Base-by-base conservation (phyloP, 2,329 filamentous ascomycete species). In the Botryotinia narcissicola region DNA sequence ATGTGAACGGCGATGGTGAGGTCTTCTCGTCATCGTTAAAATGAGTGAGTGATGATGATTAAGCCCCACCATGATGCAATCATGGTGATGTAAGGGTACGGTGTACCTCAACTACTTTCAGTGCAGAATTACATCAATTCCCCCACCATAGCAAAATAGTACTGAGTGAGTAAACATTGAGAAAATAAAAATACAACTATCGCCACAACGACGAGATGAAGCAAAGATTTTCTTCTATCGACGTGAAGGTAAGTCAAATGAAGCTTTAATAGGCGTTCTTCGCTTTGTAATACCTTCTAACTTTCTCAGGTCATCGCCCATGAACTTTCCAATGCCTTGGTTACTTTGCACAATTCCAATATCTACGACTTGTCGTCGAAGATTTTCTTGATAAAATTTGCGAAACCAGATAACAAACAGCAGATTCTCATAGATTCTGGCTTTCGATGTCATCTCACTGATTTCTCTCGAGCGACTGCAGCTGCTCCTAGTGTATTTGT, bases 351-450 rank as follows among this genome's bases (percentile, higher is more conserved):
- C 76, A 88, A 98, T 69, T 90, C 93, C 75, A 99, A 99, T 81
- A 91, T 98, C 82, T 98, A 99, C 85, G 96, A 99, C 82, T 89
- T 99, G 74, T 97, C 94, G 75, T 94, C 94, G 77, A 94, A 95
- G 81, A 98, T 98, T 80, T 93, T 98, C 80, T 90, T 98, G 40
- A 88, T 99, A 83, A 98, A 98, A 81, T 96, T 99, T 81, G 91
- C 94, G 72, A 97, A 96, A 82, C 94, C 95, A 61, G 91, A 95
- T 80, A 88, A 91, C 77, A 94, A 95, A 83, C 92, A 96, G 81
- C 95, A 98, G 82, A 87, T 99, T 42, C 86, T 99, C 70, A 90
- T 99, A 79, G 96, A 99, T 82, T 96, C 93, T 1, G 96, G 96
- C 44, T 99, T 99, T 83, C 94, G 96, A 81, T 97, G 94, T 82